Conservation (phyloP, 257 asterid genomes). For the Nicotiana sylvestris region DNA sequence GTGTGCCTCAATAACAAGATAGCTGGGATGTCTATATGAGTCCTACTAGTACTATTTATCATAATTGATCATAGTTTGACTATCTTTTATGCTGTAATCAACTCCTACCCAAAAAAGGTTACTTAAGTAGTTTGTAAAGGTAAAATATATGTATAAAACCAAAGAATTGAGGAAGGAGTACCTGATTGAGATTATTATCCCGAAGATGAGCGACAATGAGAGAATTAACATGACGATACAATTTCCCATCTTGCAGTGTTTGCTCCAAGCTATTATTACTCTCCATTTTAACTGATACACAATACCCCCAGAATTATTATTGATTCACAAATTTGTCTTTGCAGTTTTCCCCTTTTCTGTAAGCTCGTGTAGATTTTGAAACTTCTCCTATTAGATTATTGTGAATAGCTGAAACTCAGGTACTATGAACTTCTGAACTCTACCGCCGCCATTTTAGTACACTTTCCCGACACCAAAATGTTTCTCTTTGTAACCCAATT, state of each 20-base stretch:
- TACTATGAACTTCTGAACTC: not conserved
- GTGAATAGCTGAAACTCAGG: not conserved
- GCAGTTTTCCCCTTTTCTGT: not conserved
- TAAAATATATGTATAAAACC: not conserved
- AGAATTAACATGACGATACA: conserved; percentile 61
- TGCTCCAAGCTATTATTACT: conserved; percentile 48
- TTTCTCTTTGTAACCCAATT: not conserved
- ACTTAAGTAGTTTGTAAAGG: not conserved
- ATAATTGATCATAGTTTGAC: not conserved
- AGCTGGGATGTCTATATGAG: not conserved
- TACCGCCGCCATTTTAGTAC: conserved; percentile 9
- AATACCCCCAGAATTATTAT: not conserved
- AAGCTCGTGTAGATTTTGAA: not conserved
- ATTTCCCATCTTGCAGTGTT: conserved; percentile 63
- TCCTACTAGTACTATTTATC: not conserved
- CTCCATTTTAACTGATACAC: conserved; percentile 22
- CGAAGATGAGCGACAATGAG: conserved; percentile 82
- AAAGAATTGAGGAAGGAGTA: conserved; percentile 8
- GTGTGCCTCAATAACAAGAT: not conserved
- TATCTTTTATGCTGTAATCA: not conserved
- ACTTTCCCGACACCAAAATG: not conserved
- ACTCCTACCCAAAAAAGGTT: not conserved
- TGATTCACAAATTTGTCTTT: not conserved
- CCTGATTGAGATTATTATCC: conserved; percentile 71
- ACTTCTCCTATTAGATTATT: not conserved